Conservation (phyloP, 1,284 basidiomycete species). For the Vanrija pseudolonga region DNA sequence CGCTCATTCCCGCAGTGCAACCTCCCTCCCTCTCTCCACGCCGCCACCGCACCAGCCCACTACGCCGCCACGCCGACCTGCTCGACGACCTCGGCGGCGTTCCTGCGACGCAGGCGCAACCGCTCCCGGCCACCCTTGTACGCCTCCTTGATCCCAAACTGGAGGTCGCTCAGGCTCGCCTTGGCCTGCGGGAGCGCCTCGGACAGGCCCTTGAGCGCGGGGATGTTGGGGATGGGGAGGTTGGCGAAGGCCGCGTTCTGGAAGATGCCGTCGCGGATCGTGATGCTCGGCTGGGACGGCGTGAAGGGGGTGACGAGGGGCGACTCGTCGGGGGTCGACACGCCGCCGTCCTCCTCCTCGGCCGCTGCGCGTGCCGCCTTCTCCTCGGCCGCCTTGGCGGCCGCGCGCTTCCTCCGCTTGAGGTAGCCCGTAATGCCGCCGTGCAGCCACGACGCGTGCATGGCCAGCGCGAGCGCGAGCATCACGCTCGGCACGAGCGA, state of each 20-base stretch:
- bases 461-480: slow-evolving; percentile 52
- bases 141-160: slow-evolving; percentile 32
- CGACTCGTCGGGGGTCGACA: slow-evolving; percentile 35
- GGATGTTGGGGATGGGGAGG: slow-evolving; percentile 18
- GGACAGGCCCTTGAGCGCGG: slow-evolving; percentile 17
- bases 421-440: slow-evolving; percentile 57
- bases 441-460: slow-evolving; percentile 59
- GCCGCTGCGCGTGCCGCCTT: background rate
- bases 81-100: no score
- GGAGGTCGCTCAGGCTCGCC: slow-evolving; percentile 11
- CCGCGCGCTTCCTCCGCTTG: slow-evolving; percentile 34
- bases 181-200: slow-evolving; percentile 18
- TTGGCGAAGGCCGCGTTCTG: slow-evolving; percentile 14
- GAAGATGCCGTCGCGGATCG: slow-evolving; percentile 26
- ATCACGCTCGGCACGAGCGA: slow-evolving; percentile 51
- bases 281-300: slow-evolving; percentile 21
- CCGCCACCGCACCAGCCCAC: no score
- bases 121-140: slow-evolving; percentile 36
- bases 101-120: slow-evolving; percentile 6
- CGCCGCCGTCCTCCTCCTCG: slow-evolving; percentile 1
- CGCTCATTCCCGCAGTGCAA: no score
- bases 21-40: no score
- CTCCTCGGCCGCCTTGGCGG: slow-evolving; percentile 1
- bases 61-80: no score
- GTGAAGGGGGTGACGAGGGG: slow-evolving; percentile 44